Evolutionary conservation across 2,329 filamentous ascomycete species (phyloP).

Genomic region (Ophiostoma montium): DNA sequence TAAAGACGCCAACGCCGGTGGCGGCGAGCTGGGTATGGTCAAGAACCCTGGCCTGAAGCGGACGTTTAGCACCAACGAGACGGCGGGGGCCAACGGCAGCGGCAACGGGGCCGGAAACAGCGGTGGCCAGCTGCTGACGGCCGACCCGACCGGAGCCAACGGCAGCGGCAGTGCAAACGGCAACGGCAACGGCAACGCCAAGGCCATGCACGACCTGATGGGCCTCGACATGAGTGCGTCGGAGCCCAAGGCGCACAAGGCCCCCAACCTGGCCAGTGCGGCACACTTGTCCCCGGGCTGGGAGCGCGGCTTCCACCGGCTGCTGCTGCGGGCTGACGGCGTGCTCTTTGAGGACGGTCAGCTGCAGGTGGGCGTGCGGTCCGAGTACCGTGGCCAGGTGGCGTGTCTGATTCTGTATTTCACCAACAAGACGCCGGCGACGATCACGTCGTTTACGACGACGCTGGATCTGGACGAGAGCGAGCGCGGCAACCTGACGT

Average conservation of each 20-base stretch:
- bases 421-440: slow-evolving; percentile 76
- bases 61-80: slow-evolving; percentile 53
- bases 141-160: not conserved
- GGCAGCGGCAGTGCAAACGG: not conserved
- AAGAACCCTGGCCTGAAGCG: slow-evolving; percentile 75
- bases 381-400: slow-evolving; percentile 90
- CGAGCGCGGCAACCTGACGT: slow-evolving; percentile 54
- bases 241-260: slow-evolving; percentile 44
- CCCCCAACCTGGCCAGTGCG: slow-evolving; percentile 79
- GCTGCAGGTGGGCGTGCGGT: slow-evolving; percentile 80
- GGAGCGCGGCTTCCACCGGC: slow-evolving; percentile 75
- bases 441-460: slow-evolving; percentile 85
- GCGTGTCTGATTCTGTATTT: slow-evolving; percentile 94
- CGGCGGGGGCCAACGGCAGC: slow-evolving; percentile 28
- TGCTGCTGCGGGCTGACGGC: slow-evolving; percentile 70
- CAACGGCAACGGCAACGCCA: slow-evolving; percentile 15
- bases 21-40: slow-evolving; percentile 63
- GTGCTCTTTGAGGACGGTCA: slow-evolving; percentile 91
- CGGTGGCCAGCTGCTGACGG: slow-evolving; percentile 19
- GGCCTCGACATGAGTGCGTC: slow-evolving; percentile 66
- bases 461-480: slow-evolving; percentile 68
- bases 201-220: slow-evolving; percentile 51
- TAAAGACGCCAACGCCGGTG: slow-evolving; percentile 80
- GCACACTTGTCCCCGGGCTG: slow-evolving; percentile 89
- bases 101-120: slow-evolving; percentile 34